Base-by-base conservation (phyloP, 805 yeast species). In the Groenewaldozyma tartarivorans region DNA sequence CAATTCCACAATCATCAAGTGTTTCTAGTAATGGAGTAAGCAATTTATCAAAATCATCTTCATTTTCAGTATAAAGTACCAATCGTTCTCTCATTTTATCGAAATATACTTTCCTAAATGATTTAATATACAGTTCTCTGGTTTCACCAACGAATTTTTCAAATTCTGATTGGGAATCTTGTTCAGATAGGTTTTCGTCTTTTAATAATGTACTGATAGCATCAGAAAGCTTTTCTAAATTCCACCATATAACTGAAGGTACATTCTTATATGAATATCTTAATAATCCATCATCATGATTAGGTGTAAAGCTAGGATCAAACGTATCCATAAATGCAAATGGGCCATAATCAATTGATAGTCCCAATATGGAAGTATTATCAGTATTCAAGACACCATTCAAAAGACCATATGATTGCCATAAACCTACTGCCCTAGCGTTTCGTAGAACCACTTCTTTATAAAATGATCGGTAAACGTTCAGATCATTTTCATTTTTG, bases 371-470 rank as follows among this genome's bases (percentile, higher is more conserved):
- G 0, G 95, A 84, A 1, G 96, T 85, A 56, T 90, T 90, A 56
- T 90, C 98, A 0, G 97, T 88, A 58, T 90, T 90, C 42, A 92
- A 65, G 3, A 92, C 97, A 11, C 98, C 98, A 54, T 90, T 92
- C 50, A 88, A 60, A 53, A 90, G 88, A 2, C 96, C 97, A 60
- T 87, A 90, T 0, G 81, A 72, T 56, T 90, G 96, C 85, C 95
- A 85, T 48, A 72, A 67, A 2, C 94, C 95, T 1, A 83, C 79
- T 15, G 82, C 72, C 37, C 64, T 59, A 0, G 96, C 95, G 56
- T 87, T 88, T 31, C 85, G 59, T n/a, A 68, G 62, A 2, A 81
- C 74, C 7, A 81, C 76, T 51, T 82, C 88, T 31, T 78, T 63
- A 58, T 74, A 87, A 65, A 90, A 67, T 47, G 70, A 68, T 49